Base-by-base conservation (phyloP, 257 asterid species). In the Plectranthus barbatus region DNA sequence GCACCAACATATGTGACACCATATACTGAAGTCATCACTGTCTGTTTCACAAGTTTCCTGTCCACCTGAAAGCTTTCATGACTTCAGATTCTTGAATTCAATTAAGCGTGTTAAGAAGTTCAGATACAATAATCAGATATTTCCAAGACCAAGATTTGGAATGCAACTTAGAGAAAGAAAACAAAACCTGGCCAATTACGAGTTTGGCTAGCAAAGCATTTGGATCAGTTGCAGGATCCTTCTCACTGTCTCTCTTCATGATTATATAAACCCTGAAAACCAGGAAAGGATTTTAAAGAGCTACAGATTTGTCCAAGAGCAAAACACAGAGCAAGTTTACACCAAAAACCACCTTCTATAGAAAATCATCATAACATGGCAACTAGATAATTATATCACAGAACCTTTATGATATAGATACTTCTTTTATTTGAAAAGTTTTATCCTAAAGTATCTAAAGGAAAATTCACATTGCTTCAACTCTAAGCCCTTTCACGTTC, bases 1-100 rank as follows among this genome's bases (percentile, higher is more conserved):
- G 99, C 99, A 48, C 99, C 99, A 65, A 86, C 74, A 76, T 76
- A 92, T n/a, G 98, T 92, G 68, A 92, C 98, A 29, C 98, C 98
- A 64, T 92, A 92, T 14, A 92, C 98, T 40, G 98, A 89, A 62
- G 98, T 92, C 98, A 92, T 92, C 72, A 92, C 98, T 7, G 98
- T 92, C 79, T 92, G 97, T 77, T 92, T 92, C 48, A 92, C 93
- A 57, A 92, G 84, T 71, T 88, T 92, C 75, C 98, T 74, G 62
- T 92, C 98, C 52, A 92, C 95, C 98, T 92, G 83, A 77, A 73
- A 77, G 64, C 21, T 70, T 68, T 67, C 9, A 67, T 41, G 58
- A 40, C 39, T 42, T 70, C 63, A 71, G 60, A 48, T 48, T 68
- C 67, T 67, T 58, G 67, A 70, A 62, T 70, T 72, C 45, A 63